These are phyloP conservation scores for Herpotrichia juniperi DNA, from an alignment of 2,329 filamentous ascomycete genomes.

Conservation along the genomic window DNA sequence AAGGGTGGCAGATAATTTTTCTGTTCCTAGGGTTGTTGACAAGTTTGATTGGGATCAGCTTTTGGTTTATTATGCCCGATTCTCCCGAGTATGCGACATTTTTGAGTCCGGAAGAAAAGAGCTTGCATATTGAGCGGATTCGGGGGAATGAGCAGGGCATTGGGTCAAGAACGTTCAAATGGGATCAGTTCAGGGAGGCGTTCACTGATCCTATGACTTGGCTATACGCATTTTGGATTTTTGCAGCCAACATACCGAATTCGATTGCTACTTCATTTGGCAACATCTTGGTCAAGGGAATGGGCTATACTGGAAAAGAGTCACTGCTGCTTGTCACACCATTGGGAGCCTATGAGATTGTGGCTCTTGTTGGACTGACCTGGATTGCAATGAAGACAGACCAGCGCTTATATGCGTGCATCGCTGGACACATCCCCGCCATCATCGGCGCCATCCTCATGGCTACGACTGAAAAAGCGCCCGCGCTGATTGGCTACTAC, in stretches of 20 bases:
- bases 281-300: slow-evolving; percentile 46
- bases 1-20: slow-evolving; percentile 48
- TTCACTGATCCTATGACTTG: slow-evolving; percentile 44
- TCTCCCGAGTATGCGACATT: slow-evolving; percentile 41
- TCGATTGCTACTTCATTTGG: slow-evolving; percentile 47
- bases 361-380: slow-evolving; percentile 44
- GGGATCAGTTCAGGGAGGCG: slow-evolving; percentile 42
- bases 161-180: slow-evolving; percentile 42
- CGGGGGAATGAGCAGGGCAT: slow-evolving; percentile 46
- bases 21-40: slow-evolving; percentile 44
- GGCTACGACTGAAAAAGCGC: slow-evolving; percentile 45
- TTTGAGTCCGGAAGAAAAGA: slow-evolving; percentile 40
- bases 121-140: slow-evolving; percentile 39
- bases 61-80: slow-evolving; percentile 47
- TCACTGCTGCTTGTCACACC: slow-evolving; percentile 47
- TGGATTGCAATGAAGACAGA: slow-evolving; percentile 45
- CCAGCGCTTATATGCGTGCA: slow-evolving; percentile 43
- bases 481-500: slow-evolving; percentile 47
- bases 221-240: slow-evolving; percentile 43
- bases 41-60: slow-evolving; percentile 31
- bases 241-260: slow-evolving; percentile 47
- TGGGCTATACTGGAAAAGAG: slow-evolving; percentile 43
- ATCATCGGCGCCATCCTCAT: slow-evolving; percentile 48
- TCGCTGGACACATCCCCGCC: slow-evolving; percentile 43
- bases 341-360: slow-evolving; percentile 47